phyloP scores from a whole-genome alignment of 768 basidiomycete species.

The Hericium alpestre region DNA sequence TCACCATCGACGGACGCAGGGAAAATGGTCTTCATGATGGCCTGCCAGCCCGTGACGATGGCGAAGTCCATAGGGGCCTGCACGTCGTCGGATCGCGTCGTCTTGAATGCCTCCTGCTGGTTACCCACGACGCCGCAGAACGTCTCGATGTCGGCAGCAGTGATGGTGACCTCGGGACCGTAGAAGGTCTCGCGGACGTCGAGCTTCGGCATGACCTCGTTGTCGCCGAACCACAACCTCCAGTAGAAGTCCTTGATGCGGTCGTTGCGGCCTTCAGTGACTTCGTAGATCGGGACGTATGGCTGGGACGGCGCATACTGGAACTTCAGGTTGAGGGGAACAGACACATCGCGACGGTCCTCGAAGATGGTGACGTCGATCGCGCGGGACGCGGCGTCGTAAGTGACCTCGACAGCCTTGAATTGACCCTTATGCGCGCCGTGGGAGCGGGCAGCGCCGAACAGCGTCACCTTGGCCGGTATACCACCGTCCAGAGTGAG shows the following conservation, averaged over 20 bases:
- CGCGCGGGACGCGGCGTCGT: conserved; percentile 34
- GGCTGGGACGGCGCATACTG: conserved; percentile 80
- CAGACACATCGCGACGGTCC: conserved; percentile 63
- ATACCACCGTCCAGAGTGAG: conserved; percentile 33
- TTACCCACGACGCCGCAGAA: conserved; percentile 95
- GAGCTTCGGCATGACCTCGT: conserved; percentile 66
- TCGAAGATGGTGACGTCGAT: conserved; percentile 76
- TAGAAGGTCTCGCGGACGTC: conserved; percentile 74
- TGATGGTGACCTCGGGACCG: conserved; percentile 78
- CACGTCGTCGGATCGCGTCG: conserved; percentile 52
- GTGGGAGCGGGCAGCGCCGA: conserved; percentile 71
- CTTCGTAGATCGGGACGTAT: conserved; percentile 87
- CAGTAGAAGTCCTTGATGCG: conserved; percentile 98
- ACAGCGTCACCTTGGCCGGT: conserved; percentile 53
- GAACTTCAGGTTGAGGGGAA: conserved; percentile 79
- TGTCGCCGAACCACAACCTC: conserved; percentile 94
- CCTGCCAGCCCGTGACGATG: conserved; percentile 98
- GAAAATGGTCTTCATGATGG: conserved; percentile 99
- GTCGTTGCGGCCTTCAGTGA: conserved; percentile 70
- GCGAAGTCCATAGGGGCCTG: conserved; percentile 98
- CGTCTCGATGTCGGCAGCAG: conserved; percentile 64
- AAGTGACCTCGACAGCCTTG: conserved; percentile 75
- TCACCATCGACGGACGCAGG: conserved; percentile 87
- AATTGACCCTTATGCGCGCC: conserved; percentile 64
- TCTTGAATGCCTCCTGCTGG: conserved; percentile 84